Percentiles rank a stretch among this genome's conserved stretches.
These are phyloP conservation scores for Saccharomycodes ludwigii DNA, from an alignment of 805 yeast genomes.

Conservation along the genomic window DNA sequence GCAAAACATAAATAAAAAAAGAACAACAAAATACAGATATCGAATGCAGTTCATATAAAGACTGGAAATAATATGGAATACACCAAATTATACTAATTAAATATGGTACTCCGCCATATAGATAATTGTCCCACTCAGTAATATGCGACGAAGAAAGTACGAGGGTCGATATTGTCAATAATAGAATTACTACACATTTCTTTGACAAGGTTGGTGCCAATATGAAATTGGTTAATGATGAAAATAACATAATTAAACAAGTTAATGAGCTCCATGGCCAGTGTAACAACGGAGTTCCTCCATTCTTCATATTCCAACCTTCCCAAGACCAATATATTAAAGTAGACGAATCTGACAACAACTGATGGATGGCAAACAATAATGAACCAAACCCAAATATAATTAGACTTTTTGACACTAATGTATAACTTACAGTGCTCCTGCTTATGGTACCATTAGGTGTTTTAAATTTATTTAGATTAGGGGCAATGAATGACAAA, in stretches of 20 bases:
- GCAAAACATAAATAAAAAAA: constrained; percentile 36
- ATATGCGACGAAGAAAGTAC: constrained; percentile 13
- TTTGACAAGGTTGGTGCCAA: no score
- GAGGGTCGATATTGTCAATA: constrained; percentile 19
- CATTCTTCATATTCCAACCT: constrained; percentile 78
- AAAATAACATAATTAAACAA: constrained; percentile 45
- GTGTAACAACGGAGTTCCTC: constrained; percentile 81
- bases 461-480: neutral
- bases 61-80: constrained; percentile 52
- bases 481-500: constrained; percentile 22
- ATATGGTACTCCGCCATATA: constrained; percentile 61
- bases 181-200: constrained; percentile 17
- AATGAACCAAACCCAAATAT: constrained; percentile 65
- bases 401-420: constrained; percentile 9
- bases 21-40: constrained; percentile 40
- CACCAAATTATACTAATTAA: constrained; percentile 47
- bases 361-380: constrained; percentile 58
- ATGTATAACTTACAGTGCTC: neutral
- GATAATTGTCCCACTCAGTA: constrained; percentile 22
- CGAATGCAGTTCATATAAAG: constrained; percentile 42
- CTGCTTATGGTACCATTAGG: neutral
- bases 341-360: constrained; percentile 74
- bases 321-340: constrained; percentile 94
- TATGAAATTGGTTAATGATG: constrained; percentile 32
- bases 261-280: constrained; percentile 49